A percentile compares a stretch with the other conserved stretches of the same genome.
phyloP scores from a whole-genome alignment of 352 stramenopile species.

The Phytopythium litorale region DNA sequence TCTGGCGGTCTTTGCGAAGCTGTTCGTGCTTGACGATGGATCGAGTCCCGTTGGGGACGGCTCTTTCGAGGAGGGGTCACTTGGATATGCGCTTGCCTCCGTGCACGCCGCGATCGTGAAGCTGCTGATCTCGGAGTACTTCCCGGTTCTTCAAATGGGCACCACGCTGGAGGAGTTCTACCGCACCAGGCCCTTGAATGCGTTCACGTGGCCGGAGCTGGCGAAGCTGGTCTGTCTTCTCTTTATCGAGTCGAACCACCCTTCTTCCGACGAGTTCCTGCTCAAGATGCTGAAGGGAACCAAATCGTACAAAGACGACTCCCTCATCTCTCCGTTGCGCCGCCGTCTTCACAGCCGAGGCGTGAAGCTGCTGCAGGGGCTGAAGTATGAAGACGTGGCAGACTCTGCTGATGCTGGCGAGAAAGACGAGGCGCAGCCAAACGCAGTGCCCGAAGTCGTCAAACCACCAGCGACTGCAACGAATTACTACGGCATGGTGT shows the following conservation, averaged over 20 bases:
- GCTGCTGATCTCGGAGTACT: slow-evolving; percentile 55
- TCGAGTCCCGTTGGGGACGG: slow-evolving; percentile 48
- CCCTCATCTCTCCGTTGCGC: slow-evolving; percentile 47
- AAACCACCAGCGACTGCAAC: slow-evolving; percentile 2
- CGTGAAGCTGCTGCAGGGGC: slow-evolving; percentile 33
- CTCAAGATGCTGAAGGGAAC: slow-evolving; percentile 74
- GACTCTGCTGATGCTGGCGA: slow-evolving; percentile 18
- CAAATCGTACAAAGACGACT: slow-evolving; percentile 71
- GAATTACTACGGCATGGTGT: slow-evolving; percentile 51
- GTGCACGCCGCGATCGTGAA: slow-evolving; percentile 56
- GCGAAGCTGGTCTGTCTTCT: slow-evolving; percentile 70
- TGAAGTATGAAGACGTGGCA: slow-evolving; percentile 45
- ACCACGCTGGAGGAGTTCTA: slow-evolving; percentile 70
- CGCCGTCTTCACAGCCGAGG: slow-evolving; percentile 27
- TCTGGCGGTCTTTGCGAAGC: slow-evolving; percentile 42
- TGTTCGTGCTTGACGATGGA: slow-evolving; percentile 41
- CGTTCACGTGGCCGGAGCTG: slow-evolving; percentile 79
- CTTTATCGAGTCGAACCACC: slow-evolving; percentile 66
- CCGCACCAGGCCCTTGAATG: slow-evolving; percentile 67
- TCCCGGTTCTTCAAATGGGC: slow-evolving; percentile 64
- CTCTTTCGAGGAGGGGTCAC: slow-evolving; percentile 43
- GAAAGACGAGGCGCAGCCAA: not conserved
- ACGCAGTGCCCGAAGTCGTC: not conserved
- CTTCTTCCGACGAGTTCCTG: slow-evolving; percentile 61
- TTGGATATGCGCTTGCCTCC: slow-evolving; percentile 38